A percentile compares a stretch with the other conserved stretches of the same genome.
phyloP scores from a whole-genome alignment of 176 grass and related monocot genomes.

The Echinochloa phyllopogon region DNA sequence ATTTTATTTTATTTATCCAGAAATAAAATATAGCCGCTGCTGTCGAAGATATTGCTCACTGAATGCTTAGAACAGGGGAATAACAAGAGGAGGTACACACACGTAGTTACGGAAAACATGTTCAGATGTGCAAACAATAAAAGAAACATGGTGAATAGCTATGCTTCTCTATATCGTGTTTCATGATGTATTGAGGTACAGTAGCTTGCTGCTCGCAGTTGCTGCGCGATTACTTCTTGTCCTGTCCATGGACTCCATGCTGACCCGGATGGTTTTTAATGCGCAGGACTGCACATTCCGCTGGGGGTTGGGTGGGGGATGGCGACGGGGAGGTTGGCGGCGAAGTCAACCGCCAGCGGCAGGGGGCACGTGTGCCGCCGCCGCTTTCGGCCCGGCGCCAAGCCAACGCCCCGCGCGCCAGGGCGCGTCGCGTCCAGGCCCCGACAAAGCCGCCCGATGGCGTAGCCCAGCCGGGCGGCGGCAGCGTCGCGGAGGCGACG shows the following conservation, averaged over 20 bases:
- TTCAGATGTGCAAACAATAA: neutral
- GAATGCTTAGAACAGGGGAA: neutral
- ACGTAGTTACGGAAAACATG: neutral
- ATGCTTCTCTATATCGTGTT: neutral
- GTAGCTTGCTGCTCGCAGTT: neutral
- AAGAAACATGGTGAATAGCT: neutral
- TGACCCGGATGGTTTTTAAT: neutral
- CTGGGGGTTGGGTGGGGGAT: constrained; percentile 26
- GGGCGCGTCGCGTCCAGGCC: neutral
- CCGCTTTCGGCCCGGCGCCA: constrained; percentile 51
- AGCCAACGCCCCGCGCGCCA: constrained; percentile 28
- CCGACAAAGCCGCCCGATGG: neutral
- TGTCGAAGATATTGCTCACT: constrained; percentile 7
- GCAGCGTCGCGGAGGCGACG: neutral
- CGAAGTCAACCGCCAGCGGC: constrained; percentile 44
- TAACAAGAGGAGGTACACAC: neutral
- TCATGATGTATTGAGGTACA: neutral
- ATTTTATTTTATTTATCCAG: neutral
- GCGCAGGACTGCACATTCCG: constrained; percentile 31
- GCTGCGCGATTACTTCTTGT: neutral
- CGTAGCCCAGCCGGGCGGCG: neutral
- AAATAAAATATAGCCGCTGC: neutral
- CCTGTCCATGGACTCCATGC: constrained; percentile 11
- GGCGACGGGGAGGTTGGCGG: constrained; percentile 27
- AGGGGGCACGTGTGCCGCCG: constrained; percentile 47